These are phyloP conservation scores for Sarcomyxa edulis DNA, from an alignment of 768 basidiomycete species.

Conservation along the genomic window DNA sequence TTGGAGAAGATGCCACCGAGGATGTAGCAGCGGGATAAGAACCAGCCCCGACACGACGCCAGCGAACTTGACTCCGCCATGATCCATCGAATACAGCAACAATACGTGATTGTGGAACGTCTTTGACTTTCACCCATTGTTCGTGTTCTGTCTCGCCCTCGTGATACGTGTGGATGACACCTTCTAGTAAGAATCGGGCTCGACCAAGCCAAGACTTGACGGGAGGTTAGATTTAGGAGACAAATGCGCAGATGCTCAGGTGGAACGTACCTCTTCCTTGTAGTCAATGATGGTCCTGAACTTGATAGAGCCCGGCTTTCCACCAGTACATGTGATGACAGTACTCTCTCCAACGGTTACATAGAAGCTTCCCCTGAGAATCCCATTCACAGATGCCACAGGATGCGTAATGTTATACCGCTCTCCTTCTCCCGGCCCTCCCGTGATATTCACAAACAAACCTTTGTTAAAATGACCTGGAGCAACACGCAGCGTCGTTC, in stretches of 20 bases:
- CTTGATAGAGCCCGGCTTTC: conserved; percentile 45
- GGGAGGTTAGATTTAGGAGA: conserved; percentile 1
- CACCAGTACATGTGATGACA: conserved; percentile 76
- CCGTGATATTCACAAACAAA: conserved; percentile 74
- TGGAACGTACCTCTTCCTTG: conserved; percentile 80
- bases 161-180: conserved; percentile 81
- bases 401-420: conserved; percentile 89
- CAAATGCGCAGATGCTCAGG: not conserved
- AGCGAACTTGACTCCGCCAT: conserved; percentile 82
- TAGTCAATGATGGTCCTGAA: conserved; percentile 74
- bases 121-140: conserved; percentile 83
- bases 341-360: conserved; percentile 79
- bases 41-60: conserved; percentile 54
- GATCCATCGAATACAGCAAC: conserved; percentile 84
- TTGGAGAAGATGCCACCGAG: conserved; percentile 42
- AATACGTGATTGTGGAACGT: conserved; percentile 75
- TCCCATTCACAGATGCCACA: conserved; percentile 83
- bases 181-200: conserved; percentile 81
- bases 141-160: conserved; percentile 57
- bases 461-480: conserved; percentile 88
- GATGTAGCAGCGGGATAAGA: conserved; percentile 36
- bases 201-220: conserved; percentile 87
- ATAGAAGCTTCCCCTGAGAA: conserved; percentile 89
- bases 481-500: conserved; percentile 75
- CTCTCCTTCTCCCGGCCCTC: conserved; percentile 73